phyloP scores from a whole-genome alignment of 2,329 filamentous ascomycete species.

The Verticillium isaacii region DNA sequence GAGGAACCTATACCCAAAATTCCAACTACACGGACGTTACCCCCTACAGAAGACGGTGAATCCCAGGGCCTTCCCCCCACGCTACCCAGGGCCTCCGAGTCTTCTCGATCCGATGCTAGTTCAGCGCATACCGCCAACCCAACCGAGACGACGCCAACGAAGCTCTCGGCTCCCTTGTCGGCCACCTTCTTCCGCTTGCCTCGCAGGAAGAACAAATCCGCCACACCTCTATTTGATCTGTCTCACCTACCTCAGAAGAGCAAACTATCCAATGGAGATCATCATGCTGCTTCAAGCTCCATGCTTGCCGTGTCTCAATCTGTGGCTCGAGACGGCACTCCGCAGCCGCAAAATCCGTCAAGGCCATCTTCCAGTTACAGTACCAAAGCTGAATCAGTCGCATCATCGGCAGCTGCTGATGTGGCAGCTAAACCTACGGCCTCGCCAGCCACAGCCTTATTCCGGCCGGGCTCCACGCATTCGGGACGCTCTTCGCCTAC shows the following conservation, averaged over 20 bases:
- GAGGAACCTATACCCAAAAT: conserved; percentile 45
- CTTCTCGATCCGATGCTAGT: conserved; percentile 83
- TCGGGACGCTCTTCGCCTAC: conserved; percentile 66
- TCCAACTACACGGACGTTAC: not conserved
- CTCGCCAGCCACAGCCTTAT: conserved; percentile 45
- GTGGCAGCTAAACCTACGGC: conserved; percentile 26
- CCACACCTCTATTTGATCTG: conserved; percentile 76
- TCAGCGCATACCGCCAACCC: conserved; percentile 60
- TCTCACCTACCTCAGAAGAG: conserved; percentile 77
- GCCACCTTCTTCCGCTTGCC: conserved; percentile 78
- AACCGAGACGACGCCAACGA: conserved; percentile 49
- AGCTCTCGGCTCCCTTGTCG: conserved; percentile 45
- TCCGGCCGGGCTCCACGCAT: conserved; percentile 41
- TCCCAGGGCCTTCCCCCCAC: conserved; percentile 23
- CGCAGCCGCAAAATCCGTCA: conserved; percentile 5
- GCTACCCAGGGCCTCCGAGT: conserved; percentile 46
- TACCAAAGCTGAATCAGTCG: conserved; percentile 6
- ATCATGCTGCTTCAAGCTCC: conserved; percentile 33
- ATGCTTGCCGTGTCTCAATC: conserved; percentile 29
- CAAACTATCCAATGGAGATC: conserved; percentile 27
- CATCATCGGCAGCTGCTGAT: conserved; percentile 26
- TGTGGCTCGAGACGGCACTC: conserved; percentile 6
- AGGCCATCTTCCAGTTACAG: conserved; percentile 12
- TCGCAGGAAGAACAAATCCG: conserved; percentile 69
- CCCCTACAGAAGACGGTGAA: not conserved